These are phyloP conservation scores for Metschnikowia hibisci DNA, from an alignment of 805 yeast species.

Conservation along the genomic window DNA sequence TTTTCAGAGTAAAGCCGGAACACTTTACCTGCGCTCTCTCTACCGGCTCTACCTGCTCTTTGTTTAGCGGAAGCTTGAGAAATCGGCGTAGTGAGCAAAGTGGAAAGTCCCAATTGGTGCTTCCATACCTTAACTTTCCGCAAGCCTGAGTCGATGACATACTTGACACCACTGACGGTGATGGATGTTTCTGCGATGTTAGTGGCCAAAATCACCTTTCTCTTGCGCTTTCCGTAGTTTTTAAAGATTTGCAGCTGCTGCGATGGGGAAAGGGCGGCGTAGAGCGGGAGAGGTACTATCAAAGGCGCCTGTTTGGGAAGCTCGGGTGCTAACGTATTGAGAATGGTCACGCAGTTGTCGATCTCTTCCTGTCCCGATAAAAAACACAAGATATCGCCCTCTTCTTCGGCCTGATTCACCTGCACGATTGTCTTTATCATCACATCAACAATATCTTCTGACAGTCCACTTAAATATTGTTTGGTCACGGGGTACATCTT, in stretches of 20 bases:
- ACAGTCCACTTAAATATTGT: slow-evolving; percentile 56
- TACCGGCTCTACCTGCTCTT: slow-evolving; percentile 98
- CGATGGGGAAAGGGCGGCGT: slow-evolving; percentile 87
- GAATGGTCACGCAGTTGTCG: slow-evolving; percentile 68
- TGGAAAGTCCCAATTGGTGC: slow-evolving; percentile 87
- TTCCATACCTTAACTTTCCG: slow-evolving; percentile 94
- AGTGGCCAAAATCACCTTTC: slow-evolving; percentile 89
- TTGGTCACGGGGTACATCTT: slow-evolving; percentile 81
- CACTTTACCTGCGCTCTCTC: slow-evolving; percentile 88
- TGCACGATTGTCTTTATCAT: slow-evolving; percentile 72
- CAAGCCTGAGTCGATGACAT: slow-evolving; percentile 88
- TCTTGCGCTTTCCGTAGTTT: slow-evolving; percentile 55
- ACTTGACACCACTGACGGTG: slow-evolving; percentile 91
- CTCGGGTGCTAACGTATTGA: slow-evolving; percentile 58
- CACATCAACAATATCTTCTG: slow-evolving; percentile 82
- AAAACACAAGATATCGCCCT: slow-evolving; percentile 90
- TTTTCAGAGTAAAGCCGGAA: slow-evolving; percentile 77
- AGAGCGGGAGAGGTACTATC: slow-evolving; percentile 76
- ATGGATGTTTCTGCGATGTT: slow-evolving; percentile 98
- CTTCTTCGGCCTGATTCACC: slow-evolving; percentile 70
- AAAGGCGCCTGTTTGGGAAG: slow-evolving; percentile 73
- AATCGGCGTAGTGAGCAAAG: slow-evolving; percentile 85
- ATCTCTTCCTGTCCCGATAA: slow-evolving; percentile 97
- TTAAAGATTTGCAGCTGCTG: slow-evolving; percentile 80
- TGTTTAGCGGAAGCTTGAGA: slow-evolving; percentile 94